Base-by-base conservation (phyloP, 2,329 filamentous ascomycete species). In the Venturia carpophila region DNA sequence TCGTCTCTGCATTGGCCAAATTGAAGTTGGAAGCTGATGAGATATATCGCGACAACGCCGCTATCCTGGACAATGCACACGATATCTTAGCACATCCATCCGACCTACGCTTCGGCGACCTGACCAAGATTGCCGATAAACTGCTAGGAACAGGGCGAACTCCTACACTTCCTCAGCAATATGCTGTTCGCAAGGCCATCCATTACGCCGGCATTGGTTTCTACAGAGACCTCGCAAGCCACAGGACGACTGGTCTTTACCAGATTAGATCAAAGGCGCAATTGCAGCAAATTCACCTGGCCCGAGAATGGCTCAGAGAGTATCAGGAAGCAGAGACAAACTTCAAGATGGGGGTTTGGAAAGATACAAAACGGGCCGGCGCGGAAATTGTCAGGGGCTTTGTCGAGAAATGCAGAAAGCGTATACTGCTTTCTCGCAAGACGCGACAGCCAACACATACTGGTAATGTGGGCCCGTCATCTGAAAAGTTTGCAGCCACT, bases 101-200 rank as follows among this genome's bases (percentile, higher is more conserved):
- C 0, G 75, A 78, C 60, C 74, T 78, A 42, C 76, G 76, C 11
- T 79, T 79, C 70, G 79, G 81, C 70, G 80, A 76, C 6, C 71
- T 84, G 34, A 69, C 75, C 0, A 76, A 79, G 21, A 79, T 83
- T 55, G 77, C 81, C 1, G 73, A 75, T 42, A 75, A 71, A 9
- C 70, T 84, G 30, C 71, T 79, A 64, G 68, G 69, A 68, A 67
- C 15, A 73, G 1, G 75, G 73, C 1, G 66, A 71, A 68, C 80
- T 41, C 56, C 64, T 30, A 39, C 74, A 72, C 72, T 79, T 0
- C 70, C 79, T 37, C 80, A 82, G 10, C 75, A 91, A 5, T 89
- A 91, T 70, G 89, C 90, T 4, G 84, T 92, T 7, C 87, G 91
- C 69, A 83, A 83, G 65, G 82, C 87, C 10, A 72, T 93, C 9